Conservation (phyloP, 345 rosid species). For the Viola odorata region DNA sequence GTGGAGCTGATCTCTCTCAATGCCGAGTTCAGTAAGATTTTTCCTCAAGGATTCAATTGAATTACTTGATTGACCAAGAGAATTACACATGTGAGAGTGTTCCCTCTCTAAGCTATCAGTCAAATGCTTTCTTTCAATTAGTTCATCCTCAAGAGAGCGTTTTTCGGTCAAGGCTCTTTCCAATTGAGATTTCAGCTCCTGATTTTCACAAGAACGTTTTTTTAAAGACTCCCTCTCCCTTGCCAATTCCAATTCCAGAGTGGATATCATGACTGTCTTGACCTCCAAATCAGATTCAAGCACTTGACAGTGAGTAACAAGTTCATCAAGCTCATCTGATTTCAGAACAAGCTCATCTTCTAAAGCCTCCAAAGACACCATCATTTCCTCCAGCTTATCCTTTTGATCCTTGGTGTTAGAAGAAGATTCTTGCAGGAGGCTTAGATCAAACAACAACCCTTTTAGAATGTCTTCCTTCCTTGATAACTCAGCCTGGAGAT, state of each 20-base stretch:
- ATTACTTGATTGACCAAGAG: slow-evolving; percentile 53
- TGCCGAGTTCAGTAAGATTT: slow-evolving; percentile 37
- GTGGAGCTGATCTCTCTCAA: slow-evolving; percentile 62
- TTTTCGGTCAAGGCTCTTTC: slow-evolving; percentile 46
- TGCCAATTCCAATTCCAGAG: slow-evolving; percentile 42
- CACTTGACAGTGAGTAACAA: slow-evolving; percentile 38
- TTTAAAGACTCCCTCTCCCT: slow-evolving; percentile 33
- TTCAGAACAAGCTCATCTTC: slow-evolving; percentile 62
- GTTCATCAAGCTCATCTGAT: slow-evolving; percentile 52
- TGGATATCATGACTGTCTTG: slow-evolving; percentile 40
- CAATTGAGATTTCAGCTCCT: slow-evolving; percentile 44
- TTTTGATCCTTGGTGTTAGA: slow-evolving; percentile 69
- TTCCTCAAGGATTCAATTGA: slow-evolving; percentile 47
- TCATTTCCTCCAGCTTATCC: slow-evolving; percentile 69
- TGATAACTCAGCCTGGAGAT: slow-evolving; percentile 55
- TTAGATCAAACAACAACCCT: slow-evolving; percentile 79
- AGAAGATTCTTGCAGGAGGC: slow-evolving; percentile 87
- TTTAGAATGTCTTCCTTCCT: slow-evolving; percentile 80
- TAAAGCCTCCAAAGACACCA: slow-evolving; percentile 51
- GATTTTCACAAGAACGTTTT: slow-evolving; percentile 39
- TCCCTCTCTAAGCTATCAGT: slow-evolving; percentile 69
- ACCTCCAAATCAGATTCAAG: slow-evolving; percentile 65
- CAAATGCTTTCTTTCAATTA: slow-evolving; percentile 41
- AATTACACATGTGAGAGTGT: slow-evolving; percentile 46
- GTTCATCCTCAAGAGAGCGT: slow-evolving; percentile 44